A percentile compares a stretch with the other conserved stretches of the same genome.
phyloP scores from a whole-genome alignment of 2,329 filamentous ascomycete species.

The Gaeumannomyces sp. region DNA sequence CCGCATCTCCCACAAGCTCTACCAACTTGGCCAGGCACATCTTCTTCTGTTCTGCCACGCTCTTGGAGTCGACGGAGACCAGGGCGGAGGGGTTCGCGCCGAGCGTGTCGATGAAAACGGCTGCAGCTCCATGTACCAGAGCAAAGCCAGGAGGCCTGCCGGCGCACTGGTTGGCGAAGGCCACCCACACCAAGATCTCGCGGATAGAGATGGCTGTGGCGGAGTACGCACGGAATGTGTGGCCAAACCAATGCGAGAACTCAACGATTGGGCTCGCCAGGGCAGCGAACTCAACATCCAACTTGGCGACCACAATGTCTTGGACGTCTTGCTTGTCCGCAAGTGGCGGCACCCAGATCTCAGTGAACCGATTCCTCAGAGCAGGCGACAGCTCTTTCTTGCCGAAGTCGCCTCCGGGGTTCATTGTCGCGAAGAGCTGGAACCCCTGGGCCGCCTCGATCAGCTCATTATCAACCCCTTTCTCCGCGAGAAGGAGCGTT shows the following conservation, averaged over 20 bases:
- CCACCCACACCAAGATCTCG: constrained; percentile 88
- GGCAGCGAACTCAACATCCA: constrained; percentile 47
- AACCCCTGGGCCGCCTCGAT: constrained; percentile 73
- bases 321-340: constrained; percentile 80
- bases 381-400: constrained; percentile 97
- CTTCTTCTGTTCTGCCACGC: constrained; percentile 63
- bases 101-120: constrained; percentile 92
- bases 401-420: constrained; percentile 95
- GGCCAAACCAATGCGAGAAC: constrained; percentile 91
- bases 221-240: constrained; percentile 68
- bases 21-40: constrained; percentile 69
- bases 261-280: constrained; percentile 67
- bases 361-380: constrained; percentile 91
- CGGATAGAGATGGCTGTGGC: constrained; percentile 80
- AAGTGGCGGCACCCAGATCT: constrained; percentile 94
- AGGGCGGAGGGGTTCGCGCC: constrained; percentile 92
- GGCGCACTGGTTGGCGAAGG: constrained; percentile 71
- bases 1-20: constrained; percentile 54
- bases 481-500: constrained; percentile 85
- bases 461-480: constrained; percentile 77
- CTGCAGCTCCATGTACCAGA: constrained; percentile 78
- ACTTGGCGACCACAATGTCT: constrained; percentile 76
- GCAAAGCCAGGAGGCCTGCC: constrained; percentile 36
- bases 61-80: constrained; percentile 63
- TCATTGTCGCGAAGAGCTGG: constrained; percentile 98